Percentiles rank a stretch among this genome's conserved stretches.
Evolutionary conservation across 208 protist genomes (phyloP).

Genomic region (Wallacemonas sp.): DNA sequence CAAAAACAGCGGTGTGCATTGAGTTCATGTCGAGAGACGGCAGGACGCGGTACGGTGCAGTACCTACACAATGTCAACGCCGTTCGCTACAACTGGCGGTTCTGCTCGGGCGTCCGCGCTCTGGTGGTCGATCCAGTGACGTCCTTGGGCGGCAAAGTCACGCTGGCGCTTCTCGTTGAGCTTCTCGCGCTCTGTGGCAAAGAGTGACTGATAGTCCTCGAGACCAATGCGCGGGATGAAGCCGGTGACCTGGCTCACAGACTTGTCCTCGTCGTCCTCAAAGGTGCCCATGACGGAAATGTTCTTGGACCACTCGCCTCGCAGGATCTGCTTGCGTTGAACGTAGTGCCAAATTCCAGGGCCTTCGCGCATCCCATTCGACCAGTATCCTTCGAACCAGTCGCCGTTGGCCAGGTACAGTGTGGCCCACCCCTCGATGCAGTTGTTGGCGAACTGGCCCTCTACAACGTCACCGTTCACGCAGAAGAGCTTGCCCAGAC

Average conservation of each 20-base stretch:
- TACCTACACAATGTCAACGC: constrained; percentile 26
- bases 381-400: constrained; percentile 91
- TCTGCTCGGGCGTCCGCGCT: not conserved
- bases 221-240: constrained; percentile 85
- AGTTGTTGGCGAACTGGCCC: constrained; percentile 71
- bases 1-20: too few species aligned
- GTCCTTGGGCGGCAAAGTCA: constrained; percentile 50
- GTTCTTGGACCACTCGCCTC: constrained; percentile 85
- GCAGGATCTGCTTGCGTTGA: constrained; percentile 62
- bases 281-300: constrained; percentile 75
- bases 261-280: constrained; percentile 77
- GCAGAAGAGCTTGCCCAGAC: constrained; percentile 78
- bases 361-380: constrained; percentile 76
- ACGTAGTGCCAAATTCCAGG: constrained; percentile 88
- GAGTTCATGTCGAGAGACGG: not conserved
- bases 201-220: constrained; percentile 60
- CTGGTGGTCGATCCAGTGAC: constrained; percentile 54
- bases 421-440: constrained; percentile 78
- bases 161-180: constrained; percentile 59
- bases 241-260: constrained; percentile 35
- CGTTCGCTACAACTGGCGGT: constrained; percentile 1
- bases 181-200: constrained; percentile 60
- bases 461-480: constrained; percentile 83
- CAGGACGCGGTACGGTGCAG: not conserved
- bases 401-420: constrained; percentile 63